Base-by-base conservation (phyloP, 2,329 filamentous ascomycete genomes). In the Clarireedia sp. region DNA sequence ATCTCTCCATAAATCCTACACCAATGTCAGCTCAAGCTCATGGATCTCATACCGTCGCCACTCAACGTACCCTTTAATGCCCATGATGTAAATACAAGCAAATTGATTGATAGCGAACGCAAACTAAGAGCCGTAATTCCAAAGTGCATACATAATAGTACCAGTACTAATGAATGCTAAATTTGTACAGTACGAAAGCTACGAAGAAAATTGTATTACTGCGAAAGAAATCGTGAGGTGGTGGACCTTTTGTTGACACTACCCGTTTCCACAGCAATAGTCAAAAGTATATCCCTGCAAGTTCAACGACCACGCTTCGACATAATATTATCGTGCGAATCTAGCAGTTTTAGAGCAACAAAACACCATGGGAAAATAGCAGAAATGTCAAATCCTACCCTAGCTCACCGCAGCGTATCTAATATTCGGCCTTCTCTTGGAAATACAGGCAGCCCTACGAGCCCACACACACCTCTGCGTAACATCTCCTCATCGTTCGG, bases 1-100 rank as follows among this genome's bases (percentile, higher is more conserved):
- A 99, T 88, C 70, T 96, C 89, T 66, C 87, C 86, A 72, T 96
- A 94, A 53, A 99, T 89, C 16, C 92, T 96, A 55, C 21, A 49
- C n/a, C 12, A 50, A 41, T 2, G 17, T 53, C 26, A 54, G 44
- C 41, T 38, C 5, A 43, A 47, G 33, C 21, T 55, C 14, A 26
- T 7, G 36, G 23, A 12, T 21, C 33, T 19, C 29, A 33, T 38
- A n/a, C 2, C 24, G 5, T 17, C 23, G 3, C 23, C 24, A 43
- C 51, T 54, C 24, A 44, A 60, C 68, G 54, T 69, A 83, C 81
- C 81, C 81, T 73, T 82, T 83, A 68, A 86, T 85, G n/a, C 82
- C 82, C 82, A 86, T 85, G 41, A 62, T 63, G 55, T 43, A 47
- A 33, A 21, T 48, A 33, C 17, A 44, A 33, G 44, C 23, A 41